phyloP scores from a whole-genome alignment of 2,329 filamentous ascomycete species.

The Talaromyces sp. region DNA sequence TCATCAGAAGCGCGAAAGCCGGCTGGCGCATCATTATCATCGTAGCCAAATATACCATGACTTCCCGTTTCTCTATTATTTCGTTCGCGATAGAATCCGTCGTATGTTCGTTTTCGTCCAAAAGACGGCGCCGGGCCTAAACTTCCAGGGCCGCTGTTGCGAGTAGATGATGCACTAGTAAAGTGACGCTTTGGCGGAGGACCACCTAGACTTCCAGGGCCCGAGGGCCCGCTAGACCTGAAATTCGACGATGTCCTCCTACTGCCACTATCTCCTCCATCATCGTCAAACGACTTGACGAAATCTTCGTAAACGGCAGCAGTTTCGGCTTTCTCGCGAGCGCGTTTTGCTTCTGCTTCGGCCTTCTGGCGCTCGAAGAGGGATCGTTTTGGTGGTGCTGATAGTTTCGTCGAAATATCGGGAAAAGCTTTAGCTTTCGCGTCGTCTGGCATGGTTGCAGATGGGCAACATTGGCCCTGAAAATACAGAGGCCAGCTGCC shows the following conservation, averaged over 20 bases:
- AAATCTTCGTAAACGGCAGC: conserved; percentile 85
- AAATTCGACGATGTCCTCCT: conserved; percentile 22
- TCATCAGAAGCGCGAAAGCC: conserved; percentile 45
- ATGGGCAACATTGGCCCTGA: not conserved
- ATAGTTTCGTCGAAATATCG: conserved; percentile 71
- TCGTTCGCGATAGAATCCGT: conserved; percentile 38
- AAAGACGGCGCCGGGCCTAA: conserved; percentile 43
- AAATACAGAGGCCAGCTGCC: not conserved
- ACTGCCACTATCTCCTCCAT: conserved; percentile 26
- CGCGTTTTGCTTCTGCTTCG: conserved; percentile 83
- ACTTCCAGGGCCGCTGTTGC: conserved; percentile 50
- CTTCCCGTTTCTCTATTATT: conserved; percentile 22
- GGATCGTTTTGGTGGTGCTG: conserved; percentile 77
- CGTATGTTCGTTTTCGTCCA: conserved; percentile 44
- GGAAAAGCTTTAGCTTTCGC: conserved; percentile 55
- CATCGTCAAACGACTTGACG: conserved; percentile 64
- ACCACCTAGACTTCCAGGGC: conserved; percentile 31
- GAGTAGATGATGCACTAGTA: conserved; percentile 37
- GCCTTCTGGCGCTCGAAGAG: conserved; percentile 84
- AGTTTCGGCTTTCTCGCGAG: conserved; percentile 80
- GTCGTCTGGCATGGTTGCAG: conserved; percentile 37
- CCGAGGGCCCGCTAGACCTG: conserved; percentile 30
- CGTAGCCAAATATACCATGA: conserved; percentile 41
- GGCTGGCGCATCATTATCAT: conserved; percentile 39
- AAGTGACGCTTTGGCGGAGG: conserved; percentile 61